These are phyloP conservation scores for Naganishia onofrii DNA, from an alignment of 768 basidiomycete genomes.

Conservation along the genomic window DNA sequence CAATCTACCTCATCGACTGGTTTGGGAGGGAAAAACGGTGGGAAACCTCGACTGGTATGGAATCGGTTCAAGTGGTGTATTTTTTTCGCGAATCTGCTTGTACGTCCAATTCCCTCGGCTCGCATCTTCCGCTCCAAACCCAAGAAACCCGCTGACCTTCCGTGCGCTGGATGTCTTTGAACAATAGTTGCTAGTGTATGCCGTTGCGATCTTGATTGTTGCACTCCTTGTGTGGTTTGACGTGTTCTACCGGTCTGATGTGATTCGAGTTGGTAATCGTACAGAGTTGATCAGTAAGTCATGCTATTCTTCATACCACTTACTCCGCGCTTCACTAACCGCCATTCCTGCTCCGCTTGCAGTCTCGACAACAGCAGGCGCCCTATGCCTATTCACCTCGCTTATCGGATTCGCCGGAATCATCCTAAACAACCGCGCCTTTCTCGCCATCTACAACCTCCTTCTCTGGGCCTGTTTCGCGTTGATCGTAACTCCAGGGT, in stretches of 20 bases:
- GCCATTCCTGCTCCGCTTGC: not conserved
- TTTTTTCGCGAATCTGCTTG: slow-evolving; percentile 64
- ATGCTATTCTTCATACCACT: not conserved
- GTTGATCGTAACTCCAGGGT: slow-evolving; percentile 70
- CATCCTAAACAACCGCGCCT: slow-evolving; percentile 76
- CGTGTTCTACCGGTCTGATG: slow-evolving; percentile 66
- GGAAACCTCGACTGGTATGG: slow-evolving; percentile 63
- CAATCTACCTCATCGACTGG: slow-evolving; percentile 18
- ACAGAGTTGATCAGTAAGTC: slow-evolving; percentile 62
- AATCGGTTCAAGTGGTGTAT: slow-evolving; percentile 80
- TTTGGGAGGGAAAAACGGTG: slow-evolving; percentile 55
- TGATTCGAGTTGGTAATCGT: slow-evolving; percentile 68
- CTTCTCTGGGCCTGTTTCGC: slow-evolving; percentile 72
- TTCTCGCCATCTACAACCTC: slow-evolving; percentile 71
- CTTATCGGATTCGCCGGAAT: slow-evolving; percentile 75
- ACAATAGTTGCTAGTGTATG: slow-evolving; percentile 61
- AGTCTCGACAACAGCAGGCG: slow-evolving; percentile 67
- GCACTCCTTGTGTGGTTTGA: slow-evolving; percentile 75
- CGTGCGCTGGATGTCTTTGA: slow-evolving; percentile 12
- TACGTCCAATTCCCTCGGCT: slow-evolving; percentile 48
- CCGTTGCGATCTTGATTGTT: slow-evolving; percentile 63
- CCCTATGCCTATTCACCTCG: slow-evolving; percentile 63
- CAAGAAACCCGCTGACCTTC: too few species aligned
- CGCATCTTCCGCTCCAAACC: not conserved
- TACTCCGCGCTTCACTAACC: slow-evolving; percentile 8